Evolutionary conservation across 345 rosid genomes (phyloP).

Genomic region (Acer saccharum): DNA sequence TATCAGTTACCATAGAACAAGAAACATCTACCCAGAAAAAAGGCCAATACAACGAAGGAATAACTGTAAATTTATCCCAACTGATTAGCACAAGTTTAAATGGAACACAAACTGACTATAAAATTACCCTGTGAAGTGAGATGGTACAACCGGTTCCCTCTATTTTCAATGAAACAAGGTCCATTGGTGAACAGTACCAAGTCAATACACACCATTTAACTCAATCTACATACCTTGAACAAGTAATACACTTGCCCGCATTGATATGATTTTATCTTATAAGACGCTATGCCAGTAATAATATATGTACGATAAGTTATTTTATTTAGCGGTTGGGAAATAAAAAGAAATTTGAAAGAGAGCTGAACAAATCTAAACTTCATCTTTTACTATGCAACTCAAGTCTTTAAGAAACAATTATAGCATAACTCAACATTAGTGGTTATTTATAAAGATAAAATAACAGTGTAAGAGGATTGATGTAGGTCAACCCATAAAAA

Average conservation of each 20-base stretch:
- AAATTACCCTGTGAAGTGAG: background rate
- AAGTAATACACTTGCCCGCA: background rate
- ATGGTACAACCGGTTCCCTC: background rate
- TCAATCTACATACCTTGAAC: background rate
- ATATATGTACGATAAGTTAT: too few relatives aligned
- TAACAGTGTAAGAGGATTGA: background rate
- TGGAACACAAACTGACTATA: background rate
- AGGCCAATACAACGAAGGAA: background rate
- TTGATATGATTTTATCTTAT: background rate
- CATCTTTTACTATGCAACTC: too few relatives aligned
- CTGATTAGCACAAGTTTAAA: background rate
- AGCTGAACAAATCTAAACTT: too few relatives aligned
- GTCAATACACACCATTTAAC: too few relatives aligned
- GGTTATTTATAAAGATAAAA: background rate
- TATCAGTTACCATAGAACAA: conserved; percentile 8
- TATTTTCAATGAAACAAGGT: background rate
- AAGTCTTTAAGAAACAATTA: too few relatives aligned
- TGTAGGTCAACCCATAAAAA: background rate
- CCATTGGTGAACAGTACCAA: background rate
- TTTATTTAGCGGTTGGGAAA: background rate
- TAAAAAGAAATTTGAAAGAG: too few relatives aligned
- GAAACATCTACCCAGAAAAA: background rate
- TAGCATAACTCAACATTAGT: background rate
- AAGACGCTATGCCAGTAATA: background rate
- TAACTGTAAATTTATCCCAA: background rate